Percentiles rank a stretch among this genome's conserved stretches.
Conservation (phyloP, 1,284 basidiomycete species). For the Cutaneotrichosporon curvatum region DNA sequence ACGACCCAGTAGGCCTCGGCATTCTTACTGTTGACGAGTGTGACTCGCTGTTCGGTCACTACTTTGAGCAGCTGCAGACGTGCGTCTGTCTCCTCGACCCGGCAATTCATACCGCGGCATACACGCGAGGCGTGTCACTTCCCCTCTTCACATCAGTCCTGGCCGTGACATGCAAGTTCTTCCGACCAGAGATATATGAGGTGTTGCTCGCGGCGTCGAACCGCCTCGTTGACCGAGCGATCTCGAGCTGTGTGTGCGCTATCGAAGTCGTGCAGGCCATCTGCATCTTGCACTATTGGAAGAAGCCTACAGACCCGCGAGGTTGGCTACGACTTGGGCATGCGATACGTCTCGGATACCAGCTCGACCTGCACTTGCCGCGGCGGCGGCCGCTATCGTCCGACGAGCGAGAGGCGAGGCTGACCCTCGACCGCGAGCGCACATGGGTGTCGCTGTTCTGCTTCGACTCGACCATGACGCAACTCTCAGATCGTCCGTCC, state of each 20-base stretch:
- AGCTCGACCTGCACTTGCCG: conserved; percentile 23
- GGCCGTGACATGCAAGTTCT: conserved; percentile 18
- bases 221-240: conserved; percentile 11
- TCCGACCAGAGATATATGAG: conserved; percentile 21
- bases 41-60: conserved; percentile 20
- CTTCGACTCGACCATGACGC: conserved; percentile 19
- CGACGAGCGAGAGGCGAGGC: conserved; percentile 20
- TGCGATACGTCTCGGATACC: conserved; percentile 28
- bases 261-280: conserved; percentile 22
- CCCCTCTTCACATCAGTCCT: conserved; percentile 19
- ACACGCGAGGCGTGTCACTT: conserved; percentile 11
- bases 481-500: conserved; percentile 19
- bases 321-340: conserved; percentile 25
- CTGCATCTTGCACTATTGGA: conserved; percentile 22
- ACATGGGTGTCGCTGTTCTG: conserved; percentile 23
- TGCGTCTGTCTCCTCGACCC: conserved; percentile 21
- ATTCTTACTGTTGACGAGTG: conserved; percentile 17
- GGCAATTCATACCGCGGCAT: conserved; percentile 14
- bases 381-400: conserved; percentile 16
- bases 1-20: conserved; percentile 15
- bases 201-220: conserved; percentile 8
- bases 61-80: conserved; percentile 22
- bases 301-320: conserved; percentile 15
- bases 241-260: conserved; percentile 11
- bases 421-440: conserved; percentile 20